Evolutionary conservation across 805 yeast genomes (phyloP).

Genomic region (Yarrowia yakushimensis): DNA sequence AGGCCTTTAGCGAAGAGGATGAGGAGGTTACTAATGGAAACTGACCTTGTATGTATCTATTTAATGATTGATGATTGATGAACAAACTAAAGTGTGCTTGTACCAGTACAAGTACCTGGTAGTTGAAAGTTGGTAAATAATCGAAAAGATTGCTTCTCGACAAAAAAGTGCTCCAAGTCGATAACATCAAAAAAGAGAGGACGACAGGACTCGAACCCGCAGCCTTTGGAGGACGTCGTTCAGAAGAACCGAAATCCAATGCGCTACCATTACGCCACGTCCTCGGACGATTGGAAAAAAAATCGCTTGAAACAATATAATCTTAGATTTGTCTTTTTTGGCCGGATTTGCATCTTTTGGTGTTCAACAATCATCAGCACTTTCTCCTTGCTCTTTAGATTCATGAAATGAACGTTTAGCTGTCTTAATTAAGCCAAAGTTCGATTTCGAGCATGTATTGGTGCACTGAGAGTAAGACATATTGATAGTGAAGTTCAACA

Average conservation of each 20-base stretch:
- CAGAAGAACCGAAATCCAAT: conserved; percentile 14
- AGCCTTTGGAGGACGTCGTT: conserved; percentile 17
- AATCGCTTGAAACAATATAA: neutral
- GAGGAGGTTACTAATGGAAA: neutral
- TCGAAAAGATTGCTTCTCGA: no score
- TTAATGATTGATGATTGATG: neutral
- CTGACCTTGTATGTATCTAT: neutral
- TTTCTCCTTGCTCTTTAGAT: no score
- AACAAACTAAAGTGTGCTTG: neutral
- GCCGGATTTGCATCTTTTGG: no score
- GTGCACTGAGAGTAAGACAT: no score
- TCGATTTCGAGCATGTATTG: no score
- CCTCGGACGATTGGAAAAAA: neutral
- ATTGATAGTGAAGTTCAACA: no score
- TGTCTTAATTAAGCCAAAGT: no score
- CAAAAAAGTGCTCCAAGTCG: neutral
- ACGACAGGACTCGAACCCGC: conserved; percentile 19
- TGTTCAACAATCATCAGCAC: no score
- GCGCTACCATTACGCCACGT: conserved; percentile 17
- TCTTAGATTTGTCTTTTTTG: neutral
- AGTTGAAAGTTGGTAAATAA: no score
- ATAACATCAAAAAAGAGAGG: neutral
- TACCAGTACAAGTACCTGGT: no score
- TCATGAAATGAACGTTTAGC: no score
- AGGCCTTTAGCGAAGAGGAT: conserved; percentile 34